Base-by-base conservation (phyloP, 352 stramenopile species). In the Globisporangium spinosum region DNA sequence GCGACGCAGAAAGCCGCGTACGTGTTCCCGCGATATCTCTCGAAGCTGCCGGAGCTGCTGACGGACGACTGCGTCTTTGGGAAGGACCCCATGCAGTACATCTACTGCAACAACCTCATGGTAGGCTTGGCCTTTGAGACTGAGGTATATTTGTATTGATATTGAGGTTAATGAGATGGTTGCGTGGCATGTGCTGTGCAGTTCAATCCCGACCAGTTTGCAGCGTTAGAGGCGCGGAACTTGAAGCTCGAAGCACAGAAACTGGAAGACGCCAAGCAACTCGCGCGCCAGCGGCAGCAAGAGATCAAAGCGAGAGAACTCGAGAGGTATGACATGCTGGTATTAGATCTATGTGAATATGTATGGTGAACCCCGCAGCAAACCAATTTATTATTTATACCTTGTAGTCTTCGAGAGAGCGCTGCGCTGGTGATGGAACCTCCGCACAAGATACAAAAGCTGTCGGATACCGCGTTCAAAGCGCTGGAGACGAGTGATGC, bases 71-170 rank as follows among this genome's bases (percentile, higher is more conserved):
- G 69, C 61, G 80, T 84, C 8, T 90, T 92, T 63, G 84, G 84
- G 23, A 76, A 81, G 63, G 73, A 82, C 49, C 80, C 79, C 1
- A 75, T 89, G 65, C 72, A 85, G 65, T 88, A 78, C 86, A 78
- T 92, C 80, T 85, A 90, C 79, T 87, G 82, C 74, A 89, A 90
- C 75, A 92, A 92, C 68, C 65, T 90, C 22, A 65, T 88, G 80
- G 84, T 92, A 74, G 6, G 40, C 6, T 49, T 55, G 56, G 3
- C 15, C 23, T 60, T n/a, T 17, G 15, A 54, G 34, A 23, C n/a
- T 45, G 13, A 8, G 34, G n/a, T 27, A 2, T 35, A 27, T 45
- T 51, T 25, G 1, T 20, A 32, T 32, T 20, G 57, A 22, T 10
- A 20, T 22, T 47, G 35, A 17, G 17, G 12, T 25, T 51, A 22